These are phyloP conservation scores for Suhomyces guaymorum DNA, from an alignment of 1,139 yeast species.

Conservation along the genomic window DNA sequence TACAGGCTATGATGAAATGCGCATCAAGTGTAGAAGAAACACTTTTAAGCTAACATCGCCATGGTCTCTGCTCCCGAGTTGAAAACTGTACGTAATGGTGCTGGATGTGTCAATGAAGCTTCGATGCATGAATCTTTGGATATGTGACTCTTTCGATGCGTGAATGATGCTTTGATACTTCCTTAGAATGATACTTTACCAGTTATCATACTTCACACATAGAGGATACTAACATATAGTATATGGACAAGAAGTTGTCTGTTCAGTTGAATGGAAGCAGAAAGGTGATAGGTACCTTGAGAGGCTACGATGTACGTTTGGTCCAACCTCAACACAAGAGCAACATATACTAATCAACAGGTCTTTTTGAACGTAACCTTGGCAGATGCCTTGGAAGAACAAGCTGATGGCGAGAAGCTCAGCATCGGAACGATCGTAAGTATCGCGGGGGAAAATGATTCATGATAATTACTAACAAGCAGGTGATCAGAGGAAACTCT, in stretches of 20 bases:
- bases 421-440: slow-evolving; percentile 58
- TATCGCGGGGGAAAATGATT: slow-evolving; percentile 11
- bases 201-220: too few species aligned
- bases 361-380: slow-evolving; percentile 71
- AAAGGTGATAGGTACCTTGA: slow-evolving; percentile 66
- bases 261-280: slow-evolving; percentile 76
- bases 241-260: slow-evolving; percentile 72
- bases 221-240: slow-evolving; percentile 51
- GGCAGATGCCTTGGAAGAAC: slow-evolving; percentile 71
- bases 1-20: slow-evolving; percentile 1
- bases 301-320: slow-evolving; percentile 71
- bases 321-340: too few species aligned
- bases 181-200: too few species aligned
- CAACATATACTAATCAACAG: slow-evolving; percentile 26
- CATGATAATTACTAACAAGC: slow-evolving; percentile 27
- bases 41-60: not conserved
- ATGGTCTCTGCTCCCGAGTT: slow-evolving; percentile 71
- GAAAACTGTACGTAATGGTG: slow-evolving; percentile 45
- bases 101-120: too few species aligned
- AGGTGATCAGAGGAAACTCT: slow-evolving; percentile 62
- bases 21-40: not conserved
- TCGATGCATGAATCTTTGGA: too few species aligned
- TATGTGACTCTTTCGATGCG: too few species aligned
- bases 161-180: too few species aligned
- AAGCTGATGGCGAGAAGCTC: slow-evolving; percentile 48